Evolutionary conservation across 352 stramenopile genomes (phyloP).

Genomic region (Thraustochytrium striatum): DNA sequence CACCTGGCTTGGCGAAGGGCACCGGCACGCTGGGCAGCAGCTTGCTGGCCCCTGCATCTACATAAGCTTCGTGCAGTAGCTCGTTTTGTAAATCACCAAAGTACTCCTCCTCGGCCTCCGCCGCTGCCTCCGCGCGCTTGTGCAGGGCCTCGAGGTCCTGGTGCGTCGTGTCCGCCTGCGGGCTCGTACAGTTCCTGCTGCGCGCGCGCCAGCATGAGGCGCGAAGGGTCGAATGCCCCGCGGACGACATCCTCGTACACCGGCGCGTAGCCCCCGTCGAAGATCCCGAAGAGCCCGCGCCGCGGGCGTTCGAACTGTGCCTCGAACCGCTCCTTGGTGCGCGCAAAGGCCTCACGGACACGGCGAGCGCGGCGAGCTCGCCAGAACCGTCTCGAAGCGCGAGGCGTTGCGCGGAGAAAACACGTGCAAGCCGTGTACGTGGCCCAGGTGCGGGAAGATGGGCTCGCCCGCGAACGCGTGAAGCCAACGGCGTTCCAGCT

Average conservation of each 20-base stretch:
- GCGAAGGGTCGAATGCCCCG: conserved; percentile 6
- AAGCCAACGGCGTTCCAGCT: conserved; percentile 26
- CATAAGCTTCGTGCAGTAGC: conserved; percentile 17
- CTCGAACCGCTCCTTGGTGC: neutral
- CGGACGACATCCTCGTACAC: neutral
- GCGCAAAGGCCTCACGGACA: conserved; percentile 15
- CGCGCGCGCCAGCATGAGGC: neutral
- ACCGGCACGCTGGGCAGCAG: conserved; percentile 1
- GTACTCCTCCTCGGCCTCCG: conserved; percentile 19
- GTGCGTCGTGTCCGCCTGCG: neutral
- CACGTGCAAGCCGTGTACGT: neutral
- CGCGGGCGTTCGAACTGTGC: neutral
- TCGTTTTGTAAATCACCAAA: conserved; percentile 19
- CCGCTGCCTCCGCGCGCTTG: neutral
- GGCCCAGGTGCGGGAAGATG: conserved; percentile 15
- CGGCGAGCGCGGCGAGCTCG: conserved; percentile 6
- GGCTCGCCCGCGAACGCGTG: conserved; percentile 8
- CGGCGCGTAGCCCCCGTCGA: neutral
- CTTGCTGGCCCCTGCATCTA: neutral
- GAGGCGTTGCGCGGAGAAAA: conserved; percentile 5
- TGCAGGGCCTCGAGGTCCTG: neutral
- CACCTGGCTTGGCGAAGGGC: conserved; percentile 1
- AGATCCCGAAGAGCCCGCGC: neutral
- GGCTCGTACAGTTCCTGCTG: neutral
- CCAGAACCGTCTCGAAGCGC: neutral